phyloP scores from a whole-genome alignment of 2,329 filamentous ascomycete species.

The Trichoderma pleuroti region DNA sequence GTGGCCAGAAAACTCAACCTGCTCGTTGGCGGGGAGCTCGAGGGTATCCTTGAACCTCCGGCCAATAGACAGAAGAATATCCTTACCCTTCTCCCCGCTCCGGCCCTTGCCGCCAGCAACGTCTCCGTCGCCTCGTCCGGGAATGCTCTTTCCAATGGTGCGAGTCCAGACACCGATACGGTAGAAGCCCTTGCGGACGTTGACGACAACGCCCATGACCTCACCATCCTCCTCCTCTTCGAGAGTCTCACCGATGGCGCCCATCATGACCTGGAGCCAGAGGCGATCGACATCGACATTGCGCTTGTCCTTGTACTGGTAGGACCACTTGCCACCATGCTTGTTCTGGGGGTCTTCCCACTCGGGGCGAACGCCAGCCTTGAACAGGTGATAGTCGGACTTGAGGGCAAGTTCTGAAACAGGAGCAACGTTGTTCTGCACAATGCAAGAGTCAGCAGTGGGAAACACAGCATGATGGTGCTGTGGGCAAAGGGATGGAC shows the following conservation, averaged over 20 bases:
- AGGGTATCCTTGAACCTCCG: conserved; percentile 90
- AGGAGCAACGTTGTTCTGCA: conserved; percentile 96
- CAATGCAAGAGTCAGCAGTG: not conserved
- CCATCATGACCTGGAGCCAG: conserved; percentile 96
- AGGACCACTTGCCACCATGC: conserved; percentile 98
- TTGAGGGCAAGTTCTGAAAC: conserved; percentile 95
- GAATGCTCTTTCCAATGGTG: conserved; percentile 81
- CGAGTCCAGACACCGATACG: conserved; percentile 97
- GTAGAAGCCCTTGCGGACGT: conserved; percentile 97
- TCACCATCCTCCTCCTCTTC: conserved; percentile 93
- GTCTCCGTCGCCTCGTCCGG: conserved; percentile 69
- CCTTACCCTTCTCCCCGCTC: conserved; percentile 75
- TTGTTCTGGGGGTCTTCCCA: conserved; percentile 99
- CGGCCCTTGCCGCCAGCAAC: conserved; percentile 74
- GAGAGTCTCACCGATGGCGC: conserved; percentile 94
- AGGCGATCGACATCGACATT: conserved; percentile 87
- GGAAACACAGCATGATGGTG: not conserved
- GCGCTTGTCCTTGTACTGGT: conserved; percentile 95
- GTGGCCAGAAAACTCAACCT: conserved; percentile 93
- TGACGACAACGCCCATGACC: conserved; percentile 98
- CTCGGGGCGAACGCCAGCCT: conserved; percentile 91
- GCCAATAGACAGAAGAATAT: conserved; percentile 80
- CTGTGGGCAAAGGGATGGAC: conserved; percentile 35
- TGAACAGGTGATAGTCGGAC: conserved; percentile 99
- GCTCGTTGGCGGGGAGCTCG: conserved; percentile 70